Evolutionary conservation across 1,284 basidiomycete genomes (phyloP), one percentile per base, ranked within the genome.

Genomic region (Cutaneotrichosporon daszewskae): DNA sequence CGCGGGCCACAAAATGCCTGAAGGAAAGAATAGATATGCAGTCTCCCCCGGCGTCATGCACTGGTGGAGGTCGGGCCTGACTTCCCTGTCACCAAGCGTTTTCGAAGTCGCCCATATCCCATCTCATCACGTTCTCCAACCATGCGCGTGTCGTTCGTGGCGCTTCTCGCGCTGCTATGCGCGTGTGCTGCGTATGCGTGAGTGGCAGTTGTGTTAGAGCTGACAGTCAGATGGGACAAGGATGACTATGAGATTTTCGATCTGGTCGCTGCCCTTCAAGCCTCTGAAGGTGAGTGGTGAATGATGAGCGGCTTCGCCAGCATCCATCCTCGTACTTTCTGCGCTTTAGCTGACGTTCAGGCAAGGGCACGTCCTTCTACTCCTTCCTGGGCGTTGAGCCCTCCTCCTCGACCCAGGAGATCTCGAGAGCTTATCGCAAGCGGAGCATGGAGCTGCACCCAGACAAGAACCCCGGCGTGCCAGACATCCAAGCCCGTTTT

Each of bases 241-340:
- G 84, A 90, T 69, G 88, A 92, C 73, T 78, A 91, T 74, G 91
- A 96, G 71, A 91, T 96, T 41, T 96, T 96, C 62, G 91, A 95
- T 72, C 77, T 96, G n/a, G 90, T 95, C 45, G 79, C 79, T 52
- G 85, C 79, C 6, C 71, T 96, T 25, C 83, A 94, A 71, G 72
- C 74, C 1, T 75, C 85, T 2, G 90, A 94, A 75, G 91, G 87
- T 81, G 43, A 35, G 58, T 43, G 23, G 31, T 10, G 16, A 14
- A 16, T 18, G 5, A 17, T n/a, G n/a, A n/a, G 32, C 10, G 25
- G 8, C 13, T 9, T 13, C 13, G 13, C 8, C 25, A 8, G 9
- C 25, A 26, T 27, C 14, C 14, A 14, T 27, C 14, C 14, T 27
- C 14, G 14, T 27, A 27, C 14, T 9, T 27, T 8, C 26, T 27